Base-by-base conservation (phyloP, 441 rosid genomes). In the Macaranga tanarius region DNA sequence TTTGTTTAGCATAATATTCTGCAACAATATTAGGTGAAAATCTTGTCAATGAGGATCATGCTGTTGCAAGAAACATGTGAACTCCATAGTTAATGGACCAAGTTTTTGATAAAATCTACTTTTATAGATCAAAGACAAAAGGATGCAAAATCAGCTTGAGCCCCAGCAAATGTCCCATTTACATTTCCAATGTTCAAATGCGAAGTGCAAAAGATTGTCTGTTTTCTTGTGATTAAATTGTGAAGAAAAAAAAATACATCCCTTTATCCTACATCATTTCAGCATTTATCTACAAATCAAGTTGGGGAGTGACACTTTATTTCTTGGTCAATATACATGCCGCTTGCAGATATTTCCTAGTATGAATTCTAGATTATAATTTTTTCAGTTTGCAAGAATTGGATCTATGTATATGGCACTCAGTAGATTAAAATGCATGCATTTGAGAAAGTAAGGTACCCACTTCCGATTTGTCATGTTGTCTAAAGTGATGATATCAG, bases 61-160 rank as follows among this genome's bases (percentile, higher is more conserved):
- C 59, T 80, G 40, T 59, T 62, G 19, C 28, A 13, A 20, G 31
- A 55, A 73, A 70, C 22, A 45, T 76, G 22, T 55, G 62, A 69
- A 63, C 56, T 51, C 40, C 26, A n/a, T 51, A 56, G 16, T 40
- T 40, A 56, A 15, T 56, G 40, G 77, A 68, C 51, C 28, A 67
- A 67, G 70, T 48, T 67, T 26, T 72, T 69, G 75, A 75, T 70
- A 65, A 71, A 50, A 55, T 75, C 70, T 63, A 12, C 69, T 70
- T 73, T 69, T 65, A 61, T 64, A 47, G 50, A 65, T 16, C 75
- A 69, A 44, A 65, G 47, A 68, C n/a, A 75, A 7, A 54, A 54
- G 48, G 58, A 57, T 57, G 66, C 61, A 70, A 84, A 70, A 67
- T 62, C 47, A 54, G 56, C 50, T 71, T 31, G 59, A 34, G 38